Evolutionary conservation across 2,329 filamentous ascomycete species (phyloP).

Genomic region (Xylaria sp.): DNA sequence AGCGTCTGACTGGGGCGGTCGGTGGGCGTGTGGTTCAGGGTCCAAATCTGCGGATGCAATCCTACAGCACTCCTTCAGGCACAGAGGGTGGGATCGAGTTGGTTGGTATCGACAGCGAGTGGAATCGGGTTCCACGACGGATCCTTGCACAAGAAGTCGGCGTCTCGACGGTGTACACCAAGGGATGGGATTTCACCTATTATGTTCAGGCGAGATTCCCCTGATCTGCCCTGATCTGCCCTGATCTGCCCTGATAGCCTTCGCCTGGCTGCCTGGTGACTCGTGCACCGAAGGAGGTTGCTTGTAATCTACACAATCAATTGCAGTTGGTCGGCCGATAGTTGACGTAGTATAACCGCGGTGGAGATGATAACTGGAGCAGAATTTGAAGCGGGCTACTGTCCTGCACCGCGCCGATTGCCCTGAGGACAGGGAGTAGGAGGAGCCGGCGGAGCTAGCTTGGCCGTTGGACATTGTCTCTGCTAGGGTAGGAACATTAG

Average conservation of each 20-base stretch:
- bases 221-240: not conserved
- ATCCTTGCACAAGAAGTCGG: conserved; percentile 5
- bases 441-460: conserved; percentile 25
- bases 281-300: not conserved
- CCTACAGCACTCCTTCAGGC: conserved; percentile 23
- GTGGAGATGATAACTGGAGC: conserved; percentile 6
- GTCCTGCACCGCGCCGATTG: conserved; percentile 7
- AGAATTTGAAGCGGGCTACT: conserved; percentile 9
- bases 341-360: not conserved
- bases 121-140: conserved; percentile 25
- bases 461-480: conserved; percentile 31
- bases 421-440: conserved; percentile 24
- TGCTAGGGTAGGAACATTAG: conserved; percentile 18
- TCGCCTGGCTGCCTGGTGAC: not conserved
- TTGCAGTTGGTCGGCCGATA: not conserved
- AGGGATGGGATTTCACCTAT: not conserved
- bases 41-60: conserved; percentile 37
- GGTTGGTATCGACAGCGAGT: conserved; percentile 23
- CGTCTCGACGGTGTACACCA: not conserved
- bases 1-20: conserved; percentile 33
- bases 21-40: conserved; percentile 37
- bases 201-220: not conserved
- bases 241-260: not conserved
- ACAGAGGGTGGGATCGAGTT: conserved; percentile 25
- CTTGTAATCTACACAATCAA: not conserved